These are phyloP conservation scores for Aureobasidium pullulans DNA, from an alignment of 2,329 filamentous ascomycete genomes.

Conservation along the genomic window DNA sequence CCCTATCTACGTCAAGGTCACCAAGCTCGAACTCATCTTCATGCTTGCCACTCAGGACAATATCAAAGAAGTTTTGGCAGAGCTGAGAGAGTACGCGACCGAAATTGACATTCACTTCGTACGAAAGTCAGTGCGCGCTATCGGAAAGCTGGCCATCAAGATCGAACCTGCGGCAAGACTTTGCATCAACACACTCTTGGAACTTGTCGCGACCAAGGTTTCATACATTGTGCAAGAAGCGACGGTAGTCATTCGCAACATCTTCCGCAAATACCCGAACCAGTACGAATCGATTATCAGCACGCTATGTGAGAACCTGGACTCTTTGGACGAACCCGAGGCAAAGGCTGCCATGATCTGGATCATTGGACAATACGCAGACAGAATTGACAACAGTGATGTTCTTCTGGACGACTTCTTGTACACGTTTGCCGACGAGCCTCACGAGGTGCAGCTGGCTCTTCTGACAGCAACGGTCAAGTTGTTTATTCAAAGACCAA, in stretches of 20 bases:
- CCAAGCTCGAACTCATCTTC: constrained; percentile 96
- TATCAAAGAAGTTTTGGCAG: constrained; percentile 89
- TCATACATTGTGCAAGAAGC: constrained; percentile 99
- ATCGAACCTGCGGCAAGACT: constrained; percentile 87
- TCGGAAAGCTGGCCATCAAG: constrained; percentile 97
- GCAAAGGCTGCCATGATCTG: constrained; percentile 98
- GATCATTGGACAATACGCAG: constrained; percentile 98
- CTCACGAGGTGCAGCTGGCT: constrained; percentile 90
- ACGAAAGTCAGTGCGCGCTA: constrained; percentile 91
- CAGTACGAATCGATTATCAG: constrained; percentile 98
- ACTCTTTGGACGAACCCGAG: constrained; percentile 93
- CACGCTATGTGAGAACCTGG: constrained; percentile 89
- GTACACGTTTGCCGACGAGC: constrained; percentile 87
- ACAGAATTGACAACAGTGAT: constrained; percentile 94
- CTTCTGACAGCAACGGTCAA: constrained; percentile 95
- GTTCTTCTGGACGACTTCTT: constrained; percentile 90
- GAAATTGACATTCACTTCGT: constrained; percentile 99
- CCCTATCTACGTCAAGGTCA: constrained; percentile 98
- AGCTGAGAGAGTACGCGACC: constrained; percentile 84
- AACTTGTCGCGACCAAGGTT: constrained; percentile 94
- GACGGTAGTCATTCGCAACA: constrained; percentile 96
- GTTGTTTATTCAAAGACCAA: constrained; percentile 92
- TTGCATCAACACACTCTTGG: constrained; percentile 87
- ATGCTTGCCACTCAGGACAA: constrained; percentile 96
- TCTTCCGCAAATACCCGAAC: constrained; percentile 98